Percentiles rank a stretch among this genome's conserved stretches.
phyloP scores from a whole-genome alignment of 2,329 filamentous ascomycete genomes.

The Phaeosphaeria sp. region DNA sequence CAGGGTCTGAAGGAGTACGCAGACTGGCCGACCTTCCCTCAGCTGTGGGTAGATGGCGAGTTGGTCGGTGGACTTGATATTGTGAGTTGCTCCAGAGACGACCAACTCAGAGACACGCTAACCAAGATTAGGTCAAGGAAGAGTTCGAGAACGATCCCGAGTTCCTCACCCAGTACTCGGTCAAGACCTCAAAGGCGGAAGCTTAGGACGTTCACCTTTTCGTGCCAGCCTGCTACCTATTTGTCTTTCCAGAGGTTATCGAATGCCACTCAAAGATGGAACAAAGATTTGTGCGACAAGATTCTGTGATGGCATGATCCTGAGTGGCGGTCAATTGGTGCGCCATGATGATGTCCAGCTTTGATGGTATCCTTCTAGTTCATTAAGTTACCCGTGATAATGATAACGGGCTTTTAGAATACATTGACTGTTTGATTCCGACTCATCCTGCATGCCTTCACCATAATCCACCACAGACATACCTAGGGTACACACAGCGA shows the following conservation, averaged over 20 bases:
- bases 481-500: too few species aligned
- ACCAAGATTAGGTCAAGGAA: conserved; percentile 77
- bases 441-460: too few species aligned
- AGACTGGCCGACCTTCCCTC: conserved; percentile 98
- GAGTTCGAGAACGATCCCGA: conserved; percentile 83
- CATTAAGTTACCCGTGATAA: too few species aligned
- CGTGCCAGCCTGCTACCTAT: not conserved
- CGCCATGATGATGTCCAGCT: too few species aligned
- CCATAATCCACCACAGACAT: too few species aligned
- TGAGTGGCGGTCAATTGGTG: too few species aligned
- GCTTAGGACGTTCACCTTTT: conserved; percentile 1
- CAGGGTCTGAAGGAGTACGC: conserved; percentile 96
- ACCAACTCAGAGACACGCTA: conserved; percentile 18
- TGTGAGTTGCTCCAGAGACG: conserved; percentile 64
- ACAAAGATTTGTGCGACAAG: not conserved
- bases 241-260: not conserved
- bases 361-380: too few species aligned
- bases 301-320: not conserved
- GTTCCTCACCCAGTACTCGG: conserved; percentile 78
- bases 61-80: conserved; percentile 95
- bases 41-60: conserved; percentile 90
- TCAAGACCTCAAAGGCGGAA: conserved; percentile 34
- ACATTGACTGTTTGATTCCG: too few species aligned
- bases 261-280: not conserved
- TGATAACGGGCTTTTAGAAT: too few species aligned